Evolutionary conservation across 768 basidiomycete genomes (phyloP).

Genomic region (Mycena belliarum): DNA sequence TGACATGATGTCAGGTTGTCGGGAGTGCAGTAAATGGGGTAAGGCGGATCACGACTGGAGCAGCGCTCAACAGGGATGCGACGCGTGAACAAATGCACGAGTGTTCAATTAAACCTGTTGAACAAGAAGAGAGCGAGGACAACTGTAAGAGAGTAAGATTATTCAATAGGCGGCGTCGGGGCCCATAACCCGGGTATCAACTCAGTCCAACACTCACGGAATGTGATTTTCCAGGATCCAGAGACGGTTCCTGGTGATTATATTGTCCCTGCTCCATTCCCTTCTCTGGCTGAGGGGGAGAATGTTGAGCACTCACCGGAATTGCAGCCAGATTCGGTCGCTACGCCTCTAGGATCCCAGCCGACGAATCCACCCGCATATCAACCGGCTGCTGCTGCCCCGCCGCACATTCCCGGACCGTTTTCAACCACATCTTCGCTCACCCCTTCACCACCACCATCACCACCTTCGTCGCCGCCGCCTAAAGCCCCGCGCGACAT

Average conservation of each 20-base stretch:
- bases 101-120: background rate
- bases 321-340: background rate
- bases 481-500: slow-evolving; percentile 6
- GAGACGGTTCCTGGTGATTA: background rate
- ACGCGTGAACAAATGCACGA: background rate
- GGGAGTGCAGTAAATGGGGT: slow-evolving; percentile 1
- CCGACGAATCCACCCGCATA: too few species aligned
- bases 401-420: background rate
- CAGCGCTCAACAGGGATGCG: slow-evolving; percentile 3
- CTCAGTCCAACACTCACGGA: background rate
- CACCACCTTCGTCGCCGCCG: background rate
- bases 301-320: background rate
- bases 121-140: too few species aligned
- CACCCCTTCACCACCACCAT: background rate
- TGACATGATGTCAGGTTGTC: slow-evolving; percentile 10
- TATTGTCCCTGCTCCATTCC: background rate
- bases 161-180: slow-evolving; percentile 16
- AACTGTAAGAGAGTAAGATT: too few species aligned
- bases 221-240: slow-evolving; percentile 7
- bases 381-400: background rate
- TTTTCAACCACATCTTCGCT: background rate
- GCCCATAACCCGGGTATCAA: slow-evolving; percentile 31
- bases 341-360: background rate
- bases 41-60: slow-evolving; percentile 10
- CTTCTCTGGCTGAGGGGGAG: slow-evolving; percentile 11